Conservation (phyloP, 2,329 filamentous ascomycete species). For the Ophiostoma montium region DNA sequence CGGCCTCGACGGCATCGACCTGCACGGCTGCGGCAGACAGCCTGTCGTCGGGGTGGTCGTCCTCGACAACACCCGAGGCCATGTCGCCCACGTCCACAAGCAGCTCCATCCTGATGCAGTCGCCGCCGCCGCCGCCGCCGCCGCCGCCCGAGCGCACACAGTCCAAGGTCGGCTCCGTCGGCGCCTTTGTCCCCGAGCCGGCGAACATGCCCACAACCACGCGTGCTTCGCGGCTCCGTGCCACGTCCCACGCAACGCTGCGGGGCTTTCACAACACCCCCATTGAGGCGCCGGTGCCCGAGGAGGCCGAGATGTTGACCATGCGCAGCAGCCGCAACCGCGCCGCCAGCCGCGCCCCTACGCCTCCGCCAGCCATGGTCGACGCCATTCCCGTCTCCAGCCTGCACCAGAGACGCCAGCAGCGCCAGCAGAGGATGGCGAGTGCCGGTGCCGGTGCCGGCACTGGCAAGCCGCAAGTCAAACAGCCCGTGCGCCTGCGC, state of each 20-base stretch:
- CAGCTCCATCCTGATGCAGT: background rate
- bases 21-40: constrained; percentile 4
- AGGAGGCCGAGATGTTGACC: constrained; percentile 6
- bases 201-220: background rate
- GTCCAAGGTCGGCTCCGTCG: background rate
- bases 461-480: constrained; percentile 1
- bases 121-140: no score
- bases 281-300: constrained; percentile 6
- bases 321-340: background rate
- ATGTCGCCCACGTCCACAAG: constrained; percentile 8
- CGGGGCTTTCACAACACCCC: constrained; percentile 8
- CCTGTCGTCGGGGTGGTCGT: constrained; percentile 6
- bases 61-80: constrained; percentile 9
- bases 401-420: constrained; percentile 9
- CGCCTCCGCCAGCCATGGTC: background rate
- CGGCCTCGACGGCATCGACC: constrained; percentile 5
- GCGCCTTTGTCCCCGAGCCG: background rate
- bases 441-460: no score
- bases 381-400: background rate
- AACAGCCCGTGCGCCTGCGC: constrained; percentile 6
- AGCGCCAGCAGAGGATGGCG: constrained; percentile 9
- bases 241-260: constrained; percentile 2
- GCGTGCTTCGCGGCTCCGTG: background rate
- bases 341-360: no score
- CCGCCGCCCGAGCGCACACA: background rate